Percentiles rank a stretch among this genome's conserved stretches.
These are phyloP conservation scores for Candida ficus DNA, from an alignment of 805 yeast species.

Conservation along the genomic window DNA sequence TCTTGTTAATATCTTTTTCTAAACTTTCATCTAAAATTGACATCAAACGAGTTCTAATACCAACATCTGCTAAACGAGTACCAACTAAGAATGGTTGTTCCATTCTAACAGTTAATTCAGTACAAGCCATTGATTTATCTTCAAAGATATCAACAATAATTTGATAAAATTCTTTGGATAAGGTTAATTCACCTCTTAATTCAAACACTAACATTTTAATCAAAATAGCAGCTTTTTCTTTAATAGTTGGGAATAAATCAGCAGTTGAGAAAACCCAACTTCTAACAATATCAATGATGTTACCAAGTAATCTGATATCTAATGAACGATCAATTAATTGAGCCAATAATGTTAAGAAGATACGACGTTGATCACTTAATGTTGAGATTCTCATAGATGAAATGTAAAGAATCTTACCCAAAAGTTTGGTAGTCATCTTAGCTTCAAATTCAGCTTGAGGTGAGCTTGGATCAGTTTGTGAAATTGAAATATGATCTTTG, in stretches of 20 bases:
- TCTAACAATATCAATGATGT: slow-evolving; percentile 72
- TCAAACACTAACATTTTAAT: slow-evolving; percentile 94
- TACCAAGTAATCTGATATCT: slow-evolving; percentile 68
- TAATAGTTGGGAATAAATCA: slow-evolving; percentile 87
- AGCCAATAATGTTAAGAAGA: slow-evolving; percentile 79
- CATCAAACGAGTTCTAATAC: slow-evolving; percentile 74
- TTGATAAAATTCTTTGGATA: slow-evolving; percentile 74
- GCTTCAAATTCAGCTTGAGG: slow-evolving; percentile 61
- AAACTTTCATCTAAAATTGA: slow-evolving; percentile 69
- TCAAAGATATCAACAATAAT: slow-evolving; percentile 86
- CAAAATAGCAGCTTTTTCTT: slow-evolving; percentile 92
- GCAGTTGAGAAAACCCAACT: slow-evolving; percentile 84
- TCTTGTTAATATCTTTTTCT: slow-evolving; percentile 69
- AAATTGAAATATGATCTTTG: slow-evolving; percentile 72
- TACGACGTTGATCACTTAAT: slow-evolving; percentile 91
- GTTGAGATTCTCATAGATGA: slow-evolving; percentile 76
- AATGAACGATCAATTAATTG: slow-evolving; percentile 85
- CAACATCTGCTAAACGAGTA: slow-evolving; percentile 73
- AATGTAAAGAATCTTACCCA: slow-evolving; percentile 72
- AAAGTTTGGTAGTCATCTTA: slow-evolving; percentile 66
- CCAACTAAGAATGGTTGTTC: slow-evolving; percentile 97
- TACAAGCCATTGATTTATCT: slow-evolving; percentile 67
- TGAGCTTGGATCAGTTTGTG: slow-evolving; percentile 33
- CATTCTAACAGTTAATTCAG: slow-evolving; percentile 90
- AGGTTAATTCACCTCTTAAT: slow-evolving; percentile 73